These are phyloP conservation scores for Ganoderma multipileum DNA, from an alignment of 1,284 basidiomycete genomes.

Conservation along the genomic window DNA sequence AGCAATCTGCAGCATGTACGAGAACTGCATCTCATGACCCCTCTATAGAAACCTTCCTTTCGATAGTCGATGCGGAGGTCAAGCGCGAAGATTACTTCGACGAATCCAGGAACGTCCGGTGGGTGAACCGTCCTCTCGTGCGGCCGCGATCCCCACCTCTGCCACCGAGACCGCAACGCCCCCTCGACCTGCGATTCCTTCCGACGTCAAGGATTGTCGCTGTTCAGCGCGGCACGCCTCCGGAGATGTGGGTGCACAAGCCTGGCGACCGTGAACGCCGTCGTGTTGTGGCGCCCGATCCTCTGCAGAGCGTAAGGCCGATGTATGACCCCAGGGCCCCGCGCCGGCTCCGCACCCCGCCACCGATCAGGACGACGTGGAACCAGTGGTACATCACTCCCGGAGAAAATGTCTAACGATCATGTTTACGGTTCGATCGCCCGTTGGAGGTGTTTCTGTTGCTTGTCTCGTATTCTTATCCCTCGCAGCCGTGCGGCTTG, in stretches of 20 bases:
- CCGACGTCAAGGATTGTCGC: constrained; percentile 30
- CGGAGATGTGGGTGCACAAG: constrained; percentile 24
- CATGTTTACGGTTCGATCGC: neutral
- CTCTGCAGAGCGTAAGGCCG: constrained; percentile 19
- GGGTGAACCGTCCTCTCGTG: neutral
- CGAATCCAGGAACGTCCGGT: neutral
- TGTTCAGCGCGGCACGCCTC: constrained; percentile 27
- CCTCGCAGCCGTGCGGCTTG: constrained; percentile 4
- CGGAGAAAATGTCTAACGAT: constrained; percentile 14
- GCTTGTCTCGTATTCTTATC: neutral
- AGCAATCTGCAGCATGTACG: neutral
- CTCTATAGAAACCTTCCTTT: neutral
- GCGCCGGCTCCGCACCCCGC: constrained; percentile 15
- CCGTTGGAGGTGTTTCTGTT: neutral
- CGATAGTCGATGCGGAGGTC: neutral
- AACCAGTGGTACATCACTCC: constrained; percentile 27
- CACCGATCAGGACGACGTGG: constrained; percentile 26
- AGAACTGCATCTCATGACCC: neutral
- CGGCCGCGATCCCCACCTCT: neutral
- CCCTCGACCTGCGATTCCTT: neutral
- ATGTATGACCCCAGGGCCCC: constrained; percentile 21
- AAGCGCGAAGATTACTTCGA: neutral
- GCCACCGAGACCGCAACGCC: constrained; percentile 5
- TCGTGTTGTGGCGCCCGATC: neutral
- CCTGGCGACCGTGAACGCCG: neutral